phyloP scores from a whole-genome alignment of 129 eudicot species.

The Smallanthus sonchifolius region DNA sequence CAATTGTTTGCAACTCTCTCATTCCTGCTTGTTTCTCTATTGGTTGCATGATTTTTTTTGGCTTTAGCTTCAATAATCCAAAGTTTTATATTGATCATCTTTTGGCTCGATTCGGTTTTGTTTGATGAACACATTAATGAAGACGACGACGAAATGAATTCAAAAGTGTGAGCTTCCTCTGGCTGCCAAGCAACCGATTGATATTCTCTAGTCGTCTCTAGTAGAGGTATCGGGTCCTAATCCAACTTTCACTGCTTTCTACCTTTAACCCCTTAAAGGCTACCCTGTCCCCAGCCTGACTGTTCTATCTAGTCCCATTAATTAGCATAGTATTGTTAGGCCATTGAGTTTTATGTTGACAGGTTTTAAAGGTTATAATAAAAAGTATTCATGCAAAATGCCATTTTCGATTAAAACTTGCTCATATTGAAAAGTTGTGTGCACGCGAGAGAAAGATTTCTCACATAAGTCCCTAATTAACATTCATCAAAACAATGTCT shows the following conservation, averaged over 20 bases:
- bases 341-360: neutral
- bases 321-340: neutral
- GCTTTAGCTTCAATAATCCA: neutral
- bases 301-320: neutral
- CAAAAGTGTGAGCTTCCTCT: neutral
- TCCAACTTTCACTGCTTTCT: too few relatives aligned
- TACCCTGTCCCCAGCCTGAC: neutral
- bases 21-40: neutral
- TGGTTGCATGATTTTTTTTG: constrained; percentile 10
- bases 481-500: neutral
- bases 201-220: neutral
- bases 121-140: neutral
- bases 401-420: neutral
- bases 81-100: neutral
- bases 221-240: neutral
- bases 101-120: neutral
- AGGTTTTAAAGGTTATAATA: neutral
- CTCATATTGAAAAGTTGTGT: constrained; percentile 1
- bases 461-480: constrained; percentile 4
- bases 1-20: constrained; percentile 19
- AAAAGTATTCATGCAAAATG: neutral
- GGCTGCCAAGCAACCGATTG: too few relatives aligned
- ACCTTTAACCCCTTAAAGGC: neutral
- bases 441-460: too few relatives aligned
- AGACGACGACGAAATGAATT: neutral